A percentile compares a stretch with the other conserved stretches of the same genome.
Evolutionary conservation across 2,329 filamentous ascomycete species (phyloP).

Genomic region (Ceratocystis huliohia): DNA sequence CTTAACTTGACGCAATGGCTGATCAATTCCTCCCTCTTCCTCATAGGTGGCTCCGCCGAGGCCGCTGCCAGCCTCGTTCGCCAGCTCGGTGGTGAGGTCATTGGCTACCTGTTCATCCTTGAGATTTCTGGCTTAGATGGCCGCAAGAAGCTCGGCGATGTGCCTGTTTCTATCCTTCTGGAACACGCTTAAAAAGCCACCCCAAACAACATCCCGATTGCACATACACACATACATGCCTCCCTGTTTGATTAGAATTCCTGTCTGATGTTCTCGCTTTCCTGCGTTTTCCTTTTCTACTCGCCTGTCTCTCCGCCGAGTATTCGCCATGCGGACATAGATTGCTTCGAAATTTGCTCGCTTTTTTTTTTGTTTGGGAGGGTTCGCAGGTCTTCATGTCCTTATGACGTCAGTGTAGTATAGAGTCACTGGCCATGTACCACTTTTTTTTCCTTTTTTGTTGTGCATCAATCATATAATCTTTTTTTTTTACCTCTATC

Average conservation of each 20-base stretch:
- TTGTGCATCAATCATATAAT: background rate
- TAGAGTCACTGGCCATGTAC: slow-evolving; percentile 4
- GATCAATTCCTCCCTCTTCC: slow-evolving; percentile 5
- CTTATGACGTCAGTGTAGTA: slow-evolving; percentile 1
- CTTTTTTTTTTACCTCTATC: background rate
- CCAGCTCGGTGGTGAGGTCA: slow-evolving; percentile 70
- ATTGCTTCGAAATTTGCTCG: background rate
- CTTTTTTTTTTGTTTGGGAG: background rate
- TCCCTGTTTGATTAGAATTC: background rate
- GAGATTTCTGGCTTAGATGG: slow-evolving; percentile 91
- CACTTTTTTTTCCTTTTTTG: background rate
- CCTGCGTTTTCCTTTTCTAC: background rate
- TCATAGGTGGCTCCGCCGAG: slow-evolving; percentile 71
- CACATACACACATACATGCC: background rate
- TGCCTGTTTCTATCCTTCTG: slow-evolving; percentile 70
- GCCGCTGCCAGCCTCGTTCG: slow-evolving; percentile 78
- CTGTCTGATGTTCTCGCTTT: background rate
- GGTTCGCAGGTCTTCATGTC: background rate
- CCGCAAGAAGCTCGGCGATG: slow-evolving; percentile 69
- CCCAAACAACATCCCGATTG: background rate
- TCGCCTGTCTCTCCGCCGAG: background rate
- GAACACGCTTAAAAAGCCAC: slow-evolving; percentile 33
- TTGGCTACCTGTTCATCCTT: slow-evolving; percentile 90
- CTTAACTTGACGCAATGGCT: slow-evolving; percentile 7
- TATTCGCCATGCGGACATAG: background rate